Evolutionary conservation across 345 rosid genomes (phyloP).

Genomic region (Rhodomyrtus tomentosa): DNA sequence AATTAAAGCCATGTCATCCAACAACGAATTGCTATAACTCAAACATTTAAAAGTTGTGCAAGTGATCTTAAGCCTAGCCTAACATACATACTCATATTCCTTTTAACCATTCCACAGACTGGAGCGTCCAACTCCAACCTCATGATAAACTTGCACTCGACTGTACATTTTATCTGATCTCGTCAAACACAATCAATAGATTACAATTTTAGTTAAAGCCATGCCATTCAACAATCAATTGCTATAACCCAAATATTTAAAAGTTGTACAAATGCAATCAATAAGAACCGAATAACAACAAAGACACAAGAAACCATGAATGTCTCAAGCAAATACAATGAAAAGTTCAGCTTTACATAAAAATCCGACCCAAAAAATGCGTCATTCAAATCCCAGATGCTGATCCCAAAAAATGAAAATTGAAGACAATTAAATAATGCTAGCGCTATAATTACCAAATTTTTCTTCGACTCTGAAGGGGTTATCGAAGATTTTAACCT

Average conservation of each 20-base stretch:
- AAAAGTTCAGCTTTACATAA: not conserved
- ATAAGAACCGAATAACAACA: not conserved
- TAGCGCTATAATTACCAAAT: constrained; percentile 47
- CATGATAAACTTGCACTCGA: not conserved
- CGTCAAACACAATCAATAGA: not conserved
- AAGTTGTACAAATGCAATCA: not conserved
- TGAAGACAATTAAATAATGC: not conserved
- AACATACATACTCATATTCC: not conserved
- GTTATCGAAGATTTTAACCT: constrained; percentile 52
- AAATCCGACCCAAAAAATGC: not conserved
- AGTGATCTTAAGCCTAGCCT: not conserved
- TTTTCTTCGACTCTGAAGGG: constrained; percentile 67
- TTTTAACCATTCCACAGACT: not conserved
- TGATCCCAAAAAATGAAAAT: not conserved
- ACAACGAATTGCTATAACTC: not conserved
- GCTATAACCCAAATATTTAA: not conserved
- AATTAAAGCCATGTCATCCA: not conserved
- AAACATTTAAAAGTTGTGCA: not conserved
- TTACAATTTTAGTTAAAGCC: not conserved
- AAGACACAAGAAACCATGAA: not conserved
- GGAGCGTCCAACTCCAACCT: not conserved
- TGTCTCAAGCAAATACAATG: not conserved
- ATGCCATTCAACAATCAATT: not conserved
- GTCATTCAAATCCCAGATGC: not conserved
- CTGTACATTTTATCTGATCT: not conserved